These are phyloP conservation scores for Forsythia suspensa DNA, from an alignment of 257 asterid genomes.

Conservation along the genomic window DNA sequence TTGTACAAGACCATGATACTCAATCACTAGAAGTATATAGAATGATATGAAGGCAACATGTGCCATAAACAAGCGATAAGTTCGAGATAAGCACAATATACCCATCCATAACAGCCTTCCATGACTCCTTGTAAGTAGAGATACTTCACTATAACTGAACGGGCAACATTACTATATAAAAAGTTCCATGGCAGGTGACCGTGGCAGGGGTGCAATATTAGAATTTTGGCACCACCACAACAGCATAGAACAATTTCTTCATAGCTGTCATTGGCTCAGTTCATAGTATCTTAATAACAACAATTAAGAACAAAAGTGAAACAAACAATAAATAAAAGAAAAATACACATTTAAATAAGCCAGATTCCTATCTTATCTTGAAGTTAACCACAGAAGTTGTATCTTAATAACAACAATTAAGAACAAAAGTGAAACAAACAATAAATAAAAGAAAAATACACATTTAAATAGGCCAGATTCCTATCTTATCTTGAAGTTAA, in stretches of 20 bases:
- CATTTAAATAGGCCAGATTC: background rate
- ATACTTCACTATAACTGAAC: background rate
- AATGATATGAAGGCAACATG: background rate
- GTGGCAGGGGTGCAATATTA: background rate
- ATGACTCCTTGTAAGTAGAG: background rate
- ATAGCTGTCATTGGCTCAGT: background rate
- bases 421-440: background rate
- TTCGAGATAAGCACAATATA: background rate
- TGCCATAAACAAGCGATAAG: background rate
- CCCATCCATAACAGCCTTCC: background rate
- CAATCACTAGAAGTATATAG: too few relatives aligned
- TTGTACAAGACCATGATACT: background rate
- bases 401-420: background rate
- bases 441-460: too few relatives aligned
- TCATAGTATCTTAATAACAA: background rate
- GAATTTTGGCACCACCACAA: background rate
- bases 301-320: background rate
- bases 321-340: background rate
- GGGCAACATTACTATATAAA: too few relatives aligned
- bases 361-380: background rate
- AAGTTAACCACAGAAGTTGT: background rate
- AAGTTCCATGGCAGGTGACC: background rate
- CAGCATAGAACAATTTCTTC: background rate
- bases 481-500: background rate
- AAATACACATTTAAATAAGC: background rate